phyloP scores from a whole-genome alignment of 352 stramenopile genomes.

The Pythium phragmitis region DNA sequence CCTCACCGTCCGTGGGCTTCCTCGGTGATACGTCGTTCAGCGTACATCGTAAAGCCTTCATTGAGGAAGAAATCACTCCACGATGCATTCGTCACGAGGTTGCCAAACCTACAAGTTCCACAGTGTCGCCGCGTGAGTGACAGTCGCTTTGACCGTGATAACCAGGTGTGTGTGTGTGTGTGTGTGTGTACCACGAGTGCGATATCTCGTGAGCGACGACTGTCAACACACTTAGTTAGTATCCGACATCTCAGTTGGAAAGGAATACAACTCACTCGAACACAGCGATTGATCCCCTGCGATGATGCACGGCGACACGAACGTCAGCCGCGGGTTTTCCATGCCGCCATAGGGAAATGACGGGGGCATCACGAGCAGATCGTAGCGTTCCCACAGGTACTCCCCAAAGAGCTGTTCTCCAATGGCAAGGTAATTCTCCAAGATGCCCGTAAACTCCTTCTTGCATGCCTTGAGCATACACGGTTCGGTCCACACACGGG shows the following conservation, averaged over 20 bases:
- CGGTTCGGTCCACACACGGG: slow-evolving; percentile 80
- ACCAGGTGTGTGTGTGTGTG: background rate
- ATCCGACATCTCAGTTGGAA: background rate
- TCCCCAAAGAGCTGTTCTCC: slow-evolving; percentile 75
- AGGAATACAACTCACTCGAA: slow-evolving; percentile 35
- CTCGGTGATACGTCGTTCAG: slow-evolving; percentile 68
- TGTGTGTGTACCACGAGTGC: slow-evolving; percentile 58
- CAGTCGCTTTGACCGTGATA: background rate
- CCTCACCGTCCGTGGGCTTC: slow-evolving; percentile 62
- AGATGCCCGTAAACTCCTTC: slow-evolving; percentile 71
- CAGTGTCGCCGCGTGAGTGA: background rate
- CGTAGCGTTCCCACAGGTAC: slow-evolving; percentile 87
- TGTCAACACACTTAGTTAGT: slow-evolving; percentile 17
- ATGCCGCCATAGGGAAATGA: slow-evolving; percentile 98
- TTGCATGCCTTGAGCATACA: slow-evolving; percentile 76
- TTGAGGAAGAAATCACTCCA: slow-evolving; percentile 90
- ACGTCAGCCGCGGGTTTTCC: slow-evolving; percentile 94
- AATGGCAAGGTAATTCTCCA: slow-evolving; percentile 72
- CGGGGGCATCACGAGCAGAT: slow-evolving; percentile 81
- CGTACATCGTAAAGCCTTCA: slow-evolving; percentile 89
- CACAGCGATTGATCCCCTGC: slow-evolving; percentile 78
- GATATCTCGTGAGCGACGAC: slow-evolving; percentile 83
- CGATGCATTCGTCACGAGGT: slow-evolving; percentile 79
- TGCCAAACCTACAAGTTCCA: slow-evolving; percentile 54
- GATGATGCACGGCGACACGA: slow-evolving; percentile 74